Conservation (phyloP, 139 green algal species). For the Tetraselmis chui region DNA sequence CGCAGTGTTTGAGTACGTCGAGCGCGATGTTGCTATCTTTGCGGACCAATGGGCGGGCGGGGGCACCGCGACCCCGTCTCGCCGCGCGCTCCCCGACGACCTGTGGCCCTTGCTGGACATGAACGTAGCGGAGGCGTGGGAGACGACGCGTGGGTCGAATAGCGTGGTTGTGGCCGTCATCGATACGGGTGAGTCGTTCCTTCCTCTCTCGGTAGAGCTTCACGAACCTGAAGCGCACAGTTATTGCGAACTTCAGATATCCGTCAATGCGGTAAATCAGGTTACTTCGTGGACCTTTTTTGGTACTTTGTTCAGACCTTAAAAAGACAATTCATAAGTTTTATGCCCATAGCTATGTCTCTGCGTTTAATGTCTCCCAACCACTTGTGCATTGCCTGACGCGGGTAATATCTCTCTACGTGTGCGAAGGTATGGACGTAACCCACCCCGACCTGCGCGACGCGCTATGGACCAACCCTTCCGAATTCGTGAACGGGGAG, state of each 20-base stretch:
- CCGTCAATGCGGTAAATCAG: too few relatives aligned
- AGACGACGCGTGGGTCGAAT: background rate
- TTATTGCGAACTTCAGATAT: too few relatives aligned
- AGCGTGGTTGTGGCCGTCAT: background rate
- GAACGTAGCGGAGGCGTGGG: background rate
- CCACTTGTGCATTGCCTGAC: too few relatives aligned
- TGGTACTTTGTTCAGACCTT: too few relatives aligned
- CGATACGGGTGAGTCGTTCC: background rate
- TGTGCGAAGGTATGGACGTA: background rate
- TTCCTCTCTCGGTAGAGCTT: too few relatives aligned
- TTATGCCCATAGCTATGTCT: too few relatives aligned
- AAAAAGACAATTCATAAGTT: too few relatives aligned
- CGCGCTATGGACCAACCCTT: background rate
- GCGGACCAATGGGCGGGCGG: background rate
- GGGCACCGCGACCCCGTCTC: background rate
- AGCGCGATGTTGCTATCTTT: background rate
- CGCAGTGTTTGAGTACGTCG: background rate
- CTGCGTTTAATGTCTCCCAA: too few relatives aligned
- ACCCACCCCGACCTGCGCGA: background rate
- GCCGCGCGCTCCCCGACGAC: background rate
- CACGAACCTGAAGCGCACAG: too few relatives aligned
- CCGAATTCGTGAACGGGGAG: background rate
- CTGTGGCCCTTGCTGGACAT: background rate
- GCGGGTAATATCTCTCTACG: too few relatives aligned
- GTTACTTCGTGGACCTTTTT: too few relatives aligned